Evolutionary conservation across 768 basidiomycete species (phyloP).

Genomic region (Cystofilobasidium bisporidii): DNA sequence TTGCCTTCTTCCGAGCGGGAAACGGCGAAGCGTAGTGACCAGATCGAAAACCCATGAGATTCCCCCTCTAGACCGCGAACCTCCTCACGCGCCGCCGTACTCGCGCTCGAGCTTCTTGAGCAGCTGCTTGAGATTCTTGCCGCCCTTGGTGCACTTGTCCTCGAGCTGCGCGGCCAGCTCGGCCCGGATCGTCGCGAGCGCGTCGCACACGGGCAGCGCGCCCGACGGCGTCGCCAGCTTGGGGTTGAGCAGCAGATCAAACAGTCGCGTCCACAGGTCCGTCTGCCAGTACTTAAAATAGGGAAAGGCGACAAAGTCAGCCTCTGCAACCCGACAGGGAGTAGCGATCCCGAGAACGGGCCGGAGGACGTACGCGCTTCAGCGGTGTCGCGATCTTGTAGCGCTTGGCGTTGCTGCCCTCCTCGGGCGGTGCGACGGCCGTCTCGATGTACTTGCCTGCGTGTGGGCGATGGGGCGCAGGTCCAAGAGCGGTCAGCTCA

Average conservation of each 20-base stretch:
- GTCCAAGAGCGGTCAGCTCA: background rate
- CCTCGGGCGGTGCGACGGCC: conserved; percentile 42
- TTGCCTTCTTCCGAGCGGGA: too few relatives aligned
- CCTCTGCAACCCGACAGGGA: too few relatives aligned
- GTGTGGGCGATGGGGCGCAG: too few relatives aligned
- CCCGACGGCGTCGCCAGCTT: conserved; percentile 47
- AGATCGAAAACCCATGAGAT: too few relatives aligned
- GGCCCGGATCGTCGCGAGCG: conserved; percentile 53
- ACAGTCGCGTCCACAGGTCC: conserved; percentile 71
- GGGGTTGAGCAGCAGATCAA: conserved; percentile 81
- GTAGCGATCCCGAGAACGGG: too few relatives aligned
- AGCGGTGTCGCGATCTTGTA: conserved; percentile 67
- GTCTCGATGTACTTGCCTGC: conserved; percentile 71
- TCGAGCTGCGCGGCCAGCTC: conserved; percentile 86
- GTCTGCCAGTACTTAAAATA: conserved; percentile 73
- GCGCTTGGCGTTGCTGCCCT: conserved; percentile 31
- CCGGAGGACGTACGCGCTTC: conserved; percentile 44
- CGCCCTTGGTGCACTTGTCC: conserved; percentile 66
- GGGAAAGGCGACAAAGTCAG: background rate
- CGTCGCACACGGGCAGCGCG: conserved; percentile 59
- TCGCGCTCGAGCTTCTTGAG: conserved; percentile 41
- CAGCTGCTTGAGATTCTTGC: conserved; percentile 40
- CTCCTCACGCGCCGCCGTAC: conserved; percentile 16
- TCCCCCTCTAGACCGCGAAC: too few relatives aligned
- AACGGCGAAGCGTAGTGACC: too few relatives aligned